These are phyloP conservation scores for Rhypophila decipiens DNA, from an alignment of 495 filamentous ascomycete species.

Conservation along the genomic window DNA sequence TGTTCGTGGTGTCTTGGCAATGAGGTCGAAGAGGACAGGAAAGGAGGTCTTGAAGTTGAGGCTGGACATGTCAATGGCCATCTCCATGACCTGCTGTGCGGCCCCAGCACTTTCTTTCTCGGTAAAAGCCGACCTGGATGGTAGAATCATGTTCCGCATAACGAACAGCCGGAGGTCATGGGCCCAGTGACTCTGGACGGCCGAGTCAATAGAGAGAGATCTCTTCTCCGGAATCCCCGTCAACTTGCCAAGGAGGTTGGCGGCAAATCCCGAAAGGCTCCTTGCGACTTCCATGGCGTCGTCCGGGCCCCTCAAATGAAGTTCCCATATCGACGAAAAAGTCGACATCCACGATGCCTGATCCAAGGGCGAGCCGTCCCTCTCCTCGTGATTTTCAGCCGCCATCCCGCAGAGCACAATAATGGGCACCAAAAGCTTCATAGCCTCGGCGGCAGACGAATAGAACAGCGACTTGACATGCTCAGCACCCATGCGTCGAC, in stretches of 20 bases:
- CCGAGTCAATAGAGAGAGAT: conserved; percentile 4
- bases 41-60: conserved; percentile 27
- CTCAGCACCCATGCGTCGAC: conserved; percentile 34
- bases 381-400: conserved; percentile 12
- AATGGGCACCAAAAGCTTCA: conserved; percentile 29
- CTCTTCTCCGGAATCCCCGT: conserved; percentile 15
- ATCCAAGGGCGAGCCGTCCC: too few species aligned
- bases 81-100: conserved; percentile 27
- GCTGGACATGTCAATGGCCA: conserved; percentile 26
- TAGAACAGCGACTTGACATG: conserved; percentile 44
- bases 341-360: conserved; percentile 35
- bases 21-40: conserved; percentile 52
- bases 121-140: conserved; percentile 53
- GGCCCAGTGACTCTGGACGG: conserved; percentile 24
- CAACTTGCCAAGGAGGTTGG: conserved; percentile 30
- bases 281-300: conserved; percentile 36
- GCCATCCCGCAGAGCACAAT: conserved; percentile 32
- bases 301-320: conserved; percentile 31
- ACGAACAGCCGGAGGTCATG: conserved; percentile 54
- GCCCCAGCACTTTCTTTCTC: too few species aligned
- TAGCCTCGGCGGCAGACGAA: conserved; percentile 30
- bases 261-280: conserved; percentile 25
- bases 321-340: conserved; percentile 33
- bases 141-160: conserved; percentile 63
- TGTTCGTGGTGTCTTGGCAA: conserved; percentile 48